phyloP scores from a whole-genome alignment of 495 filamentous ascomycete genomes.

The Aspergillus mulundensis region DNA sequence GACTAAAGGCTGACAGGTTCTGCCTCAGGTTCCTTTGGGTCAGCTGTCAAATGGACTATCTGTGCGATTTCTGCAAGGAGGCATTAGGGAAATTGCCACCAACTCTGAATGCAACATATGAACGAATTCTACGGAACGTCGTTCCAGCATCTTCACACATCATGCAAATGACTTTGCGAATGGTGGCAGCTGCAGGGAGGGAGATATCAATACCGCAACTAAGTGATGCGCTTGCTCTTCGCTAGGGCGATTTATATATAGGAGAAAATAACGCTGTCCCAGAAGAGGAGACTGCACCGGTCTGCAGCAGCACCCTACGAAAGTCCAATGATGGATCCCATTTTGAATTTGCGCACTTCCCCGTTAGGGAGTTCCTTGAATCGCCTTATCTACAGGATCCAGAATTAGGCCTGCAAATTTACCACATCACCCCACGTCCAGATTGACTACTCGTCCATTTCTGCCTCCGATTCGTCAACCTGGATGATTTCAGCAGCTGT shows the following conservation, averaged over 20 bases:
- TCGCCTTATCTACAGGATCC: not conserved
- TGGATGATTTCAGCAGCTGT: not conserved
- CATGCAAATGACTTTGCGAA: not conserved
- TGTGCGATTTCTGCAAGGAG: not conserved
- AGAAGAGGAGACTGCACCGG: not conserved
- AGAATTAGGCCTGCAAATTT: no score
- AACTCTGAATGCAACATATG: not conserved
- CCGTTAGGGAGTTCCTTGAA: not conserved
- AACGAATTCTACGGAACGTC: not conserved
- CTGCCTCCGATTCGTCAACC: not conserved
- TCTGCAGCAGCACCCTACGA: not conserved
- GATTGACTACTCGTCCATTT: not conserved
- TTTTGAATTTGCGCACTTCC: conserved; percentile 3
- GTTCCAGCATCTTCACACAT: not conserved
- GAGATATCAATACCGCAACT: not conserved
- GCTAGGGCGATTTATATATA: not conserved
- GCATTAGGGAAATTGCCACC: not conserved
- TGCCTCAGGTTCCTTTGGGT: conserved; percentile 1
- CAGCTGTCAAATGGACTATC: not conserved
- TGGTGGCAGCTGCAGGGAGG: not conserved
- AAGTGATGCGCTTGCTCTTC: not conserved
- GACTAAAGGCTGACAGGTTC: no score
- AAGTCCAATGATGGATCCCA: not conserved
- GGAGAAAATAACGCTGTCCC: not conserved
- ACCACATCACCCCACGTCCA: no score